Base-by-base conservation (phyloP, 2,329 filamentous ascomycete genomes). In the Aspergillaceae sp. region DNA sequence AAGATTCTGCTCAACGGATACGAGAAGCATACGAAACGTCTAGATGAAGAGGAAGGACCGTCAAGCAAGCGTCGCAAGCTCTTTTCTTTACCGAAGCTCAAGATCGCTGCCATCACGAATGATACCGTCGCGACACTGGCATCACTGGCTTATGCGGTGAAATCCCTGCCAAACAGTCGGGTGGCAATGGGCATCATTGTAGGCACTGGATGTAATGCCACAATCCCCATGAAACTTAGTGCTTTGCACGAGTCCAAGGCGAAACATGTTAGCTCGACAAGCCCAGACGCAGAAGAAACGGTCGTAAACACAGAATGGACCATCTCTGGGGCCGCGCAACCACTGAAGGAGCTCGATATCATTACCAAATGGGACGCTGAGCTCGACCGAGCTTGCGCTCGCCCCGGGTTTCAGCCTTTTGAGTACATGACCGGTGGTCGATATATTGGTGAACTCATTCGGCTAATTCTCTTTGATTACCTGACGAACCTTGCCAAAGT, bases 241-340 rank as follows among this genome's bases (percentile, higher is more conserved):
- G 76, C 74, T 47, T 70, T 92, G 11, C 79, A 84, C 50, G 70
- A 76, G 6, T 76, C 73, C 46, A 91, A 91, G 61, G 56, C 80
- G 69, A 43, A 66, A 57, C 51, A 72, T 5, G 66, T 79, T 33
- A 72, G 73, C 10, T 74, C 68, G 9, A 68, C 67, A 51, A 63
- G 67, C 47, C 63, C 72, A 1, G 67, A 72, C 8, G 74, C 84
- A 5, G 70, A 77, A n/a, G 82, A 79, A 53, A 82, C 89, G 9
- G 79, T 87, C 4, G 80, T 91, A 51, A 91, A 91, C 60, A 91
- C 87, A 0, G 87, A 92, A 66, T 90, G 85, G 83, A 86, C 83
- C 43, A 88, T 92, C 56, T 83, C 82, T 28, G 86, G 86, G 5
- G 80, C 86, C 2, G 81, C 80, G n/a, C 72, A 75, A 5, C 84